Percentiles rank a stretch among this genome's conserved stretches.
phyloP scores from a whole-genome alignment of 192 early-diverging fungal species.

The Funneliformis geosporum region DNA sequence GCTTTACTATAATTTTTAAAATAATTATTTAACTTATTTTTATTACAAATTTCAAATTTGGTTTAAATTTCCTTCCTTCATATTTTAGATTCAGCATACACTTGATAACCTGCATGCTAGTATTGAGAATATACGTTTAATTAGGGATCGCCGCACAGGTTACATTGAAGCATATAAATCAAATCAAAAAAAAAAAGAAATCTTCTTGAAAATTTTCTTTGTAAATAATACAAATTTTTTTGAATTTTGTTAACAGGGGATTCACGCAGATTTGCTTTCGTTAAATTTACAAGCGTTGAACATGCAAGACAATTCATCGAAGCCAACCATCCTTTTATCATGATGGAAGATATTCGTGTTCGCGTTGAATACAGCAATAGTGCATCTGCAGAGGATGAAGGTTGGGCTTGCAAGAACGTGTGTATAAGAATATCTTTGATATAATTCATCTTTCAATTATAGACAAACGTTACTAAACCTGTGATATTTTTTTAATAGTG shows the following conservation, averaged over 20 bases:
- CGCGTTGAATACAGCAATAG: slow-evolving; percentile 39
- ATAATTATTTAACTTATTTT: background rate
- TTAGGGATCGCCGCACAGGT: slow-evolving; percentile 47
- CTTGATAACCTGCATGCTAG: slow-evolving; percentile 41
- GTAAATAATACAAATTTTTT: background rate
- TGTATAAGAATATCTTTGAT: background rate
- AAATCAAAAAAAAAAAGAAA: background rate
- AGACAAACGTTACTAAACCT: background rate
- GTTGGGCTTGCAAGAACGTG: slow-evolving; percentile 30
- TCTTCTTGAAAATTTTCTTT: background rate
- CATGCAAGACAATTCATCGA: slow-evolving; percentile 47
- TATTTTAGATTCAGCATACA: slow-evolving; percentile 39
- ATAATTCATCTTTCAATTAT: no score
- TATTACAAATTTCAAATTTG: background rate
- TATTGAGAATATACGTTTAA: slow-evolving; percentile 42
- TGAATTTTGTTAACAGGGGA: slow-evolving; percentile 30
- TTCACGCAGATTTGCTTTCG: slow-evolving; percentile 48
- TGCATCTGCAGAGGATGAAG: slow-evolving; percentile 28
- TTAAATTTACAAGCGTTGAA: slow-evolving; percentile 47
- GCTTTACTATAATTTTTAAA: background rate
- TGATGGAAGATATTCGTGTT: slow-evolving; percentile 39
- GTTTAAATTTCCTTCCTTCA: background rate
- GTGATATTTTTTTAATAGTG: background rate
- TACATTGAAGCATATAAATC: background rate
- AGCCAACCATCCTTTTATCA: slow-evolving; percentile 37